Base-by-base conservation (phyloP, 2,329 filamentous ascomycete species). In the Penicillium sp. region DNA sequence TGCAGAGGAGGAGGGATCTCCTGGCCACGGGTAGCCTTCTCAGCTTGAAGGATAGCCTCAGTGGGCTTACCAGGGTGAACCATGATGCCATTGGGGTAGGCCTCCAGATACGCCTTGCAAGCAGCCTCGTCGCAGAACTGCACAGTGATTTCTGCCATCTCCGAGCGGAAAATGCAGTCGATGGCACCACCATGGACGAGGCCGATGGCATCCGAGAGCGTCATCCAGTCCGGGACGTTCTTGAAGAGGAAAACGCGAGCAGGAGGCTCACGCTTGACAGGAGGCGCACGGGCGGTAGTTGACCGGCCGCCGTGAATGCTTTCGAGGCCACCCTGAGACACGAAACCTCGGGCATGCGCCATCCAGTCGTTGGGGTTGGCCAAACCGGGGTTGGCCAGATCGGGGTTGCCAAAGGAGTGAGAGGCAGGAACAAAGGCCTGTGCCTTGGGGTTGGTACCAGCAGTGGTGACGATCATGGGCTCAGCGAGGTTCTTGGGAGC, bases 1-100 rank as follows among this genome's bases (percentile, higher is more conserved):
- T 72, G 71, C 19, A 84, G 71, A 33, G 79, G 71, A 10, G 79
- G 79, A 59, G 79, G 79, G 61, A 79, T 68, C 6, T 76, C 67
- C 38, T 35, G 8, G 12, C 49, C 49, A 12, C 49, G 49, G 9
- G 49, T 28, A 17, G 49, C 49, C 30, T 33, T 35, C 49, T 51
- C 30, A 35, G 35, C 49, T 2, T 13, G 2, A 4, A n/a, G n/a
- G n/a, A 51, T 51, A 15, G 10, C 17, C 28, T 51, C 49, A n/a
- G 79, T 74, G 9, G 83, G 72, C 0, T 76, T 69, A 9, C 79
- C 72, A 1, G 73, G 71, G n/a, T 81, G 70, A 19, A 79, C 74
- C 6, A 66, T 69, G 33, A 81, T 75, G 6, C 79, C 79, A 17
- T 76, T 77, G 2, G 70, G 69, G 33, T 79, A 74, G 40, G 70